Base-by-base conservation (phyloP, 768 basidiomycete species). In the Serpula lacrymans region DNA sequence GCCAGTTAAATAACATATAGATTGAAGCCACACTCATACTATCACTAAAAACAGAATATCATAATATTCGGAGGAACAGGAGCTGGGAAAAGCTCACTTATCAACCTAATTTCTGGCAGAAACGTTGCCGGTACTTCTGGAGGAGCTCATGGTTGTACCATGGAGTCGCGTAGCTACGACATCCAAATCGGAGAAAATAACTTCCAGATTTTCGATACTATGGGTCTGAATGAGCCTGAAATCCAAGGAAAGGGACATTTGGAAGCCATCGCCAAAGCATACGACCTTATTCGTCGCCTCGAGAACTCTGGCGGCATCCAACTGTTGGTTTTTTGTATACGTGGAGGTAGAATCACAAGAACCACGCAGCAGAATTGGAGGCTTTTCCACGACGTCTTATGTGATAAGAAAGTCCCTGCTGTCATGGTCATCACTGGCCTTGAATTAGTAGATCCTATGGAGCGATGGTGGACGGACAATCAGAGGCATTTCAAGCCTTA, bases 41-140 rank as follows among this genome's bases (percentile, higher is more conserved):
- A n/a, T n/a, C n/a, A n/a, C n/a, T n/a, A n/a, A 28, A 33, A 14
- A 33, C 70, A 69, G 39, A 72, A 71, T 25, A 51, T 72, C 28
- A 50, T 73, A 3, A 42, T 74, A 14, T 71, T 71, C 29, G 71
- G 71, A 4, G 67, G 69, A 43, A 55, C 64, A 1, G 67, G 71
- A 14, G 45, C 58, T n/a, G 61, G 59, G 5, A 61, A 63, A 37
- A 59, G 59, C 31, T 52, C 56, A 1, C 53, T 60, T 20, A 50
- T 60, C 40, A 61, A 63, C 24, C 56, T 61, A 16, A 59, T 63
- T 39, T 58, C 59, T 8, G 56, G 38, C 10, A 8, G 16, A 17
- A 9, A 42, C 2, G 13, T 61, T 12, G 59, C 59, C 20, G 20
- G 37, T 18, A 59, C 60, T 14, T 61, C 59, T 27, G 49, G 47